Base-by-base conservation (phyloP, 306 rosid genomes). In the Quercus glauca region DNA sequence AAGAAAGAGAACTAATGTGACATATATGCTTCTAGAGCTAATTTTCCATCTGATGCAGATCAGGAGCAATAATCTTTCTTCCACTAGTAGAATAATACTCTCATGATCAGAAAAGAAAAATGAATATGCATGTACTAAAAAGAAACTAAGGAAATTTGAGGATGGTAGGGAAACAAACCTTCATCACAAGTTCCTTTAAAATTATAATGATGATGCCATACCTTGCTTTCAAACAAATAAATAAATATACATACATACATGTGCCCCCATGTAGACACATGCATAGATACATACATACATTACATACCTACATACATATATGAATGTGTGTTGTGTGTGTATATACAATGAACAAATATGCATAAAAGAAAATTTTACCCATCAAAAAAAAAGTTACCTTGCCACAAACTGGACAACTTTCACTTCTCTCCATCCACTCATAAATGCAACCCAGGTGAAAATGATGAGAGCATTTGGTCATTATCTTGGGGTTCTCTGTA, bases 351-450 rank as follows among this genome's bases (percentile, higher is more conserved):
- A 31, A 67, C 51, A 28, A 67, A 67, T 9, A 79, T 64, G 23
- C 78, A 13, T 6, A 45, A 41, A 33, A 82, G 56, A 70, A 71
- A 83, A 71, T 12, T 53, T 78, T 91, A 95, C 12, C 45, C 8
- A 41, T 41, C 11, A 41, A 41, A 41, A 41, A 37, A 41, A 41
- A 41, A 41, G 11, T 8, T 41, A 41, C 99, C 99, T 91, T 92
- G 88, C 98, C 98, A 86, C 99, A 95, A 78, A 95, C 99, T 71
- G 99, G 99, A 87, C 99, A 95, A 81, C 88, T 95, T 72, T 92
- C 98, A 86, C 99, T 95, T 91, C 99, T 91, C 87, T 95, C 99
- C 99, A 92, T 95, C 99, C 99, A 95, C 78, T 95, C 99, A 78
- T 92, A 95, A 80, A 95, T 95, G 91, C 99, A 95, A 80, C 97